Percentiles rank a stretch among this genome's conserved stretches.
phyloP scores from a whole-genome alignment of 306 rosid species.

The Rubus idaeus region DNA sequence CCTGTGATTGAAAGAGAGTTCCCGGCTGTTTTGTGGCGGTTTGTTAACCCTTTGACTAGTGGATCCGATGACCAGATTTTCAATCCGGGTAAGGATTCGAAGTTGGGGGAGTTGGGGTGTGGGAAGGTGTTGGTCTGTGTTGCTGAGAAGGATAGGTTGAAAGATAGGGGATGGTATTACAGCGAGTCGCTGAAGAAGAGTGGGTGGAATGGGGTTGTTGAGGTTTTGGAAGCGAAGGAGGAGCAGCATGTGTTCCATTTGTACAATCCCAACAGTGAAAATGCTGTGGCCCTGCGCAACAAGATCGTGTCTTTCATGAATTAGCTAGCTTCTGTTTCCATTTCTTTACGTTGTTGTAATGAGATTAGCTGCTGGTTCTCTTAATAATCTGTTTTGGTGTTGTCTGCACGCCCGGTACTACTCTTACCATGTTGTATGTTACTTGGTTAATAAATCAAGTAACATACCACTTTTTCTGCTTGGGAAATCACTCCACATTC shows the following conservation, averaged over 20 bases:
- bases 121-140: slow-evolving; percentile 31
- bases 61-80: slow-evolving; percentile 30
- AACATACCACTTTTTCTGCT: too few relatives aligned
- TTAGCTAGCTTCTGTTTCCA: background rate
- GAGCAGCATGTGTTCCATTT: slow-evolving; percentile 24
- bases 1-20: background rate
- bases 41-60: background rate
- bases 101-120: slow-evolving; percentile 20
- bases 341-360: background rate
- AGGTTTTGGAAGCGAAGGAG: slow-evolving; percentile 15
- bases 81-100: slow-evolving; percentile 34
- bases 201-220: slow-evolving; percentile 25
- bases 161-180: slow-evolving; percentile 26
- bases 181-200: slow-evolving; percentile 12
- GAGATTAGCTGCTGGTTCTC: background rate
- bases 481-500: too few relatives aligned
- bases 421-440: background rate
- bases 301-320: slow-evolving; percentile 12
- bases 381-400: background rate
- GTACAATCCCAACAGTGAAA: background rate
- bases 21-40: background rate
- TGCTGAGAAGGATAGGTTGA: slow-evolving; percentile 35
- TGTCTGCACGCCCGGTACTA: background rate
- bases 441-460: background rate
- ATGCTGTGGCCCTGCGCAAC: slow-evolving; percentile 12